Conservation (phyloP, 306 rosid genomes). For the Morella rubra region DNA sequence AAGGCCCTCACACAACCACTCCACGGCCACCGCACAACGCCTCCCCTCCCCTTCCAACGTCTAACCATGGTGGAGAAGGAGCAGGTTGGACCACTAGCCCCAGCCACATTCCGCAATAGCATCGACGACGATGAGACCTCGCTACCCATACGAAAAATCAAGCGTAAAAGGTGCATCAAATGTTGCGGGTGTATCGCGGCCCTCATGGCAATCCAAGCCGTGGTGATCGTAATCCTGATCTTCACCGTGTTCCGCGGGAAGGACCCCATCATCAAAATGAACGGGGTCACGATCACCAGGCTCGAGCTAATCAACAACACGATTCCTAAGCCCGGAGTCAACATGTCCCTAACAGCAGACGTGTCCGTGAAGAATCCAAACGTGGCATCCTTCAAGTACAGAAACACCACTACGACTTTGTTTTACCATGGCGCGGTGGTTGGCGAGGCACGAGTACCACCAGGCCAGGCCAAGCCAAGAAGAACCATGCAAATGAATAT, state of each 20-base stretch:
- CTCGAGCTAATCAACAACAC: constrained; percentile 36
- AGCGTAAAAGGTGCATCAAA: constrained; percentile 32
- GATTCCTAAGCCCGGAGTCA: constrained; percentile 37
- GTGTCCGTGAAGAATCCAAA: constrained; percentile 63
- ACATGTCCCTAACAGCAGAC: constrained; percentile 47
- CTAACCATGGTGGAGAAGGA: constrained; percentile 43
- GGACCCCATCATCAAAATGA: constrained; percentile 53
- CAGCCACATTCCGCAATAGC: constrained; percentile 9
- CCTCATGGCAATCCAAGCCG: constrained; percentile 22
- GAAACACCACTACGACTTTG: constrained; percentile 56
- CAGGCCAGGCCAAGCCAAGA: constrained; percentile 49
- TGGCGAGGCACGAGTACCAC: constrained; percentile 59
- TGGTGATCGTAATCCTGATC: constrained; percentile 31
- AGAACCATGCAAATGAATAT: constrained; percentile 55
- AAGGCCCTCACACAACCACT: neutral
- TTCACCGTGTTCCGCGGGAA: constrained; percentile 53
- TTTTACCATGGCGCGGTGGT: constrained; percentile 35
- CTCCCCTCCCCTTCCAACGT: neutral
- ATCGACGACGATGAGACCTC: constrained; percentile 24
- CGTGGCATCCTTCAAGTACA: constrained; percentile 52
- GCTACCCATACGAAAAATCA: neutral
- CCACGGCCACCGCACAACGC: neutral
- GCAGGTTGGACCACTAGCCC: constrained; percentile 51
- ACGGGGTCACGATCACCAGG: constrained; percentile 36
- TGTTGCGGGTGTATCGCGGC: constrained; percentile 33